A percentile compares a stretch with the other conserved stretches of the same genome.
Evolutionary conservation across 2,329 filamentous ascomycete species (phyloP).

Genomic region (Monilinia polystroma): DNA sequence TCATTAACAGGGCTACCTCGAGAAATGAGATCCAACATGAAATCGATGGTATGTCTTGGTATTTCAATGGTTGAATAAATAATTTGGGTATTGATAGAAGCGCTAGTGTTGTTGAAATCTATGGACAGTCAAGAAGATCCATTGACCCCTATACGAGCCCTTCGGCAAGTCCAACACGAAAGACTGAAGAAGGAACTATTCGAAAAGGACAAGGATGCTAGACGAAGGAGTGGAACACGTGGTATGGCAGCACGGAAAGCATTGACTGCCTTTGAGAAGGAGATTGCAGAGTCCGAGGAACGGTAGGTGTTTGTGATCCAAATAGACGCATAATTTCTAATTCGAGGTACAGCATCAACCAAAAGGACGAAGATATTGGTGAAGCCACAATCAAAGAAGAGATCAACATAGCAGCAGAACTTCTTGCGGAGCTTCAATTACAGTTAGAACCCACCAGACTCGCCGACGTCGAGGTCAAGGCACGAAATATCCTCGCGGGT

Average conservation of each 20-base stretch:
- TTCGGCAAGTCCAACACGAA: slow-evolving; percentile 62
- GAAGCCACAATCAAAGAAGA: slow-evolving; percentile 59
- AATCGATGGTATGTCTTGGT: slow-evolving; percentile 51
- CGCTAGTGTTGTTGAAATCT: slow-evolving; percentile 55
- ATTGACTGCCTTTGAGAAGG: slow-evolving; percentile 66
- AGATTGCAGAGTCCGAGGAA: slow-evolving; percentile 52
- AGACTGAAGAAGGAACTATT: slow-evolving; percentile 63
- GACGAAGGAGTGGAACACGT: slow-evolving; percentile 70
- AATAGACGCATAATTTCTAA: slow-evolving; percentile 1
- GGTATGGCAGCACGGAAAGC: slow-evolving; percentile 76
- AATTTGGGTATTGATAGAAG: background rate
- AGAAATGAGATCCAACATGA: slow-evolving; percentile 59
- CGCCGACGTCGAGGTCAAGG: slow-evolving; percentile 62
- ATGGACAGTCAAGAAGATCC: slow-evolving; percentile 56
- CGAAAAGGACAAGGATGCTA: slow-evolving; percentile 69
- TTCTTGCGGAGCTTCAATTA: slow-evolving; percentile 67
- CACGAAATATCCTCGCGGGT: slow-evolving; percentile 57
- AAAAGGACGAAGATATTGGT: slow-evolving; percentile 57
- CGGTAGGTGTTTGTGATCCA: slow-evolving; percentile 32
- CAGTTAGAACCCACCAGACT: slow-evolving; percentile 66
- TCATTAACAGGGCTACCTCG: slow-evolving; percentile 60
- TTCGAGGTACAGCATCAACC: slow-evolving; percentile 42
- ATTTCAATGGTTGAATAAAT: background rate
- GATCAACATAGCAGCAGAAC: slow-evolving; percentile 66
- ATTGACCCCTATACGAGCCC: slow-evolving; percentile 57